Conservation (phyloP, 805 yeast species). For the Pichia manshurica region DNA sequence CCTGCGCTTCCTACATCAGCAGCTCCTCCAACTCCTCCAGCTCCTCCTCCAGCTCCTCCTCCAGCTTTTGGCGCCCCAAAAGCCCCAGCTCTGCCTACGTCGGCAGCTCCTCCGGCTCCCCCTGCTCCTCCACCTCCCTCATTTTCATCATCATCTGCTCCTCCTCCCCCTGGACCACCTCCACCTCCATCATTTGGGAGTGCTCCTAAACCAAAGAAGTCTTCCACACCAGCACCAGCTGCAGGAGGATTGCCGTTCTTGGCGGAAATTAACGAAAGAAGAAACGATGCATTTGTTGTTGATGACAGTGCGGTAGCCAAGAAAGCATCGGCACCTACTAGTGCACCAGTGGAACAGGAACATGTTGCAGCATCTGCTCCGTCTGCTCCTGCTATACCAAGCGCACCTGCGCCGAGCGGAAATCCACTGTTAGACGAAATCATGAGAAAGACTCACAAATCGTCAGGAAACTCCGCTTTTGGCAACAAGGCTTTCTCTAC, state of each 20-base stretch:
- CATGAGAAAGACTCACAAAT: slow-evolving; percentile 50
- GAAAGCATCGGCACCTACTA: slow-evolving; percentile 20
- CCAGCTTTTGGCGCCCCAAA: slow-evolving; percentile 17
- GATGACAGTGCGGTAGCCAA: slow-evolving; percentile 28
- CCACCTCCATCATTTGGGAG: slow-evolving; percentile 8
- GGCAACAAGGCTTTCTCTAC: slow-evolving; percentile 24
- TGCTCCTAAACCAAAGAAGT: slow-evolving; percentile 3
- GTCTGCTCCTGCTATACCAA: slow-evolving; percentile 15
- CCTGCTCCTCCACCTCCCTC: slow-evolving; percentile 22
- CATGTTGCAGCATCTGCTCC: slow-evolving; percentile 18
- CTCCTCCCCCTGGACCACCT: slow-evolving; percentile 18
- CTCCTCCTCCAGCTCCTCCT: slow-evolving; percentile 18
- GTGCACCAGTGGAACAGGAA: slow-evolving; percentile 22
- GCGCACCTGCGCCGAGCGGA: slow-evolving; percentile 31
- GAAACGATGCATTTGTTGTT: slow-evolving; percentile 48
- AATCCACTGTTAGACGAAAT: slow-evolving; percentile 74
- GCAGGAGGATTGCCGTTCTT: slow-evolving; percentile 50
- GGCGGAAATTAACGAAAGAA: slow-evolving; percentile 50
- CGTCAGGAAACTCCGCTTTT: slow-evolving; percentile 13
- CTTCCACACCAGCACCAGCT: slow-evolving; percentile 29
- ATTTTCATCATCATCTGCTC: slow-evolving; percentile 7
- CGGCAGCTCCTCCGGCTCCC: slow-evolving; percentile 16
- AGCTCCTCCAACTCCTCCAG: slow-evolving; percentile 4
- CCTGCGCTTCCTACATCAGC: slow-evolving; percentile 19
- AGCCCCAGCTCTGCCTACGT: slow-evolving; percentile 21